Base-by-base conservation (phyloP, 345 rosid genomes). In the Rhodamnia rubescens region DNA sequence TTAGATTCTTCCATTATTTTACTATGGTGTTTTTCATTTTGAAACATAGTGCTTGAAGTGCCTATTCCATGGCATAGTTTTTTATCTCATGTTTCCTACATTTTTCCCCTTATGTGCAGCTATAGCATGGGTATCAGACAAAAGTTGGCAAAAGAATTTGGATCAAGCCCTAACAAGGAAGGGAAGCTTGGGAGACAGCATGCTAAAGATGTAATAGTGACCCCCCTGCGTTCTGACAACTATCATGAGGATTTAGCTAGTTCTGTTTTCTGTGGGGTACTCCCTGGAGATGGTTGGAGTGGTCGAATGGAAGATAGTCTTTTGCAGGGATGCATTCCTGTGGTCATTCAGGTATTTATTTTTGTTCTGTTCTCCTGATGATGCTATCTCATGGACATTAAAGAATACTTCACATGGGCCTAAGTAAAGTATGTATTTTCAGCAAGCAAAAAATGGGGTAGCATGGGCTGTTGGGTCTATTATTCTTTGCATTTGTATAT, bases 221-320 rank as follows among this genome's bases (percentile, higher is more conserved):
- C 96, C 74, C 91, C 93, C 13, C 78, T 87, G 36, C 98, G 96
- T 87, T 84, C 96, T 85, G 90, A 87, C 36, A 88, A 91, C 83
- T 96, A 97, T 91, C 96, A 92, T 11, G 90, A 85, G 83, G 98
- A 90, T 85, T 87, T 97, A 86, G 96, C 98, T 42, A 92, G 89
- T 88, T 97, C 99, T 84, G 56, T 93, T 85, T 97, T 97, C 87
- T 96, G 99, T 84, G 99, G 98, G 52, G 99, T 92, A 15, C 87
- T 97, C 86, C 99, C 99, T 82, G 99, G 99, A 88, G 99, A 97
- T 92, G 99, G 99, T 82, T 97, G 98, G 99, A 97, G 99, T 92
- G 98, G 99, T 83, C 96, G 98, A 21, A 95, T 96, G 98, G 99
- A 97, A 94, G 99, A 96, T 88, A 96, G 99, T 83, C 82, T 96